These are phyloP conservation scores for Ajuga reptans DNA, from an alignment of 305 asterid genomes.

Conservation along the genomic window DNA sequence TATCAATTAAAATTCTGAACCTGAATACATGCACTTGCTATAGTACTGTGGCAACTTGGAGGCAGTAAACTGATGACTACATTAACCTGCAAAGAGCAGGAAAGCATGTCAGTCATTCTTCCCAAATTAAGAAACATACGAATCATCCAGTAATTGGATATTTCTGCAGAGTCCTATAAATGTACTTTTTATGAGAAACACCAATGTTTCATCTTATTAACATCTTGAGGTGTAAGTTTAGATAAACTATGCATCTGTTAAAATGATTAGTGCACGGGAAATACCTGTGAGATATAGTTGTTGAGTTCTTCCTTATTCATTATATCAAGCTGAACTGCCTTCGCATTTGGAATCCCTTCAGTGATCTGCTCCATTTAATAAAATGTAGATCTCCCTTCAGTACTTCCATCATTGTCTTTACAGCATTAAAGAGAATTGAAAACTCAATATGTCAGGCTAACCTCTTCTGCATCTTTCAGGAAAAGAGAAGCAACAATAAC, in stretches of 20 bases:
- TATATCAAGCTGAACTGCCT: slow-evolving; percentile 73
- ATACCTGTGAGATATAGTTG: slow-evolving; percentile 52
- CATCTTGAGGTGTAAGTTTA: slow-evolving; percentile 1
- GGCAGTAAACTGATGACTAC: slow-evolving; percentile 91
- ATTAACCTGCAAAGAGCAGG: slow-evolving; percentile 52
- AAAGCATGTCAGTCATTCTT: slow-evolving; percentile 10
- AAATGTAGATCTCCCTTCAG: slow-evolving; percentile 5
- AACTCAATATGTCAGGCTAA: slow-evolving; percentile 24
- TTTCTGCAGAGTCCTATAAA: neutral
- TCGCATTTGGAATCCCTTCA: slow-evolving; percentile 69
- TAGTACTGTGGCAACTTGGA: slow-evolving; percentile 61
- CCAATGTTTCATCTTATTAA: neutral
- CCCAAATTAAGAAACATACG: neutral
- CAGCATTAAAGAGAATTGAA: neutral
- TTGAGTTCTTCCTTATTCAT: slow-evolving; percentile 44
- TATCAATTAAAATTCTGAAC: slow-evolving; percentile 29
- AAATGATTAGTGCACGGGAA: neutral
- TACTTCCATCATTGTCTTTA: neutral
- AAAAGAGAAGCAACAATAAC: slow-evolving; percentile 81
- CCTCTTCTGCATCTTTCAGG: slow-evolving; percentile 91
- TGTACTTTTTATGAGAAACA: neutral
- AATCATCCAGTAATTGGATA: neutral
- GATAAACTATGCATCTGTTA: neutral
- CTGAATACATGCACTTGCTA: slow-evolving; percentile 82
- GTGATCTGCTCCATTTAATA: slow-evolving; percentile 37